Evolutionary conservation across 2,329 filamentous ascomycete genomes (phyloP).

Genomic region (Dothistroma pini): DNA sequence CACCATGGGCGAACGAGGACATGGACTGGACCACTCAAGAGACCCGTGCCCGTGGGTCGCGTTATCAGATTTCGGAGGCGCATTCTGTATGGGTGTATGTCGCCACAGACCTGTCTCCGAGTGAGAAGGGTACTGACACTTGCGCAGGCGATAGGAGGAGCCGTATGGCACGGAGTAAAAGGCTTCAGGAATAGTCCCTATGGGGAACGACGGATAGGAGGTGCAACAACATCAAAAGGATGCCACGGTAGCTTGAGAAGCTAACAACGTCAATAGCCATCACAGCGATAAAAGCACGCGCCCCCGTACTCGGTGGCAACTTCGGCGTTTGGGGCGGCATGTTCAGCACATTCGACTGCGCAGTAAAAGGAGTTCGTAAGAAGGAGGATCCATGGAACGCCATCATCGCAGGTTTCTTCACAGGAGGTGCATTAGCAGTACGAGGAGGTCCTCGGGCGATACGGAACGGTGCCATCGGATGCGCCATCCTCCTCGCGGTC

Average conservation of each 20-base stretch:
- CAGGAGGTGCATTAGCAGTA: constrained; percentile 84
- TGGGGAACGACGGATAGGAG: constrained; percentile 92
- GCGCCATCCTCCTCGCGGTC: constrained; percentile 87
- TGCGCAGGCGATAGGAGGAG: constrained; percentile 40
- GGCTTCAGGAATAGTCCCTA: constrained; percentile 56
- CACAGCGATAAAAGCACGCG: constrained; percentile 95
- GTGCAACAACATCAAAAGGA: constrained; percentile 24
- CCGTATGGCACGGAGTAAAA: constrained; percentile 96
- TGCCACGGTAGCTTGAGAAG: background rate
- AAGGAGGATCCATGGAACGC: constrained; percentile 99
- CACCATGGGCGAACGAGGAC: constrained; percentile 28
- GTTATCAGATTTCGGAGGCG: constrained; percentile 95
- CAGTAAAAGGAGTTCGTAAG: constrained; percentile 79
- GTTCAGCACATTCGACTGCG: constrained; percentile 95
- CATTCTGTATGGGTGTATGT: constrained; percentile 91
- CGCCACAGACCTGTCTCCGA: background rate
- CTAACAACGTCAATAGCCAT: constrained; percentile 51
- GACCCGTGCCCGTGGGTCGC: constrained; percentile 97
- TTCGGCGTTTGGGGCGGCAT: constrained; percentile 97
- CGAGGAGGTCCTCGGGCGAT: constrained; percentile 89
- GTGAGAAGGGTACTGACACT: constrained; percentile 2
- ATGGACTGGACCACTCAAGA: constrained; percentile 79
- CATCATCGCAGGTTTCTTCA: constrained; percentile 97
- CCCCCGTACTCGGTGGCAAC: constrained; percentile 93
- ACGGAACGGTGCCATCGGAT: constrained; percentile 93